Evolutionary conservation across 2,329 filamentous ascomycete species (phyloP).

Genomic region (Sclerotinia borealis): DNA sequence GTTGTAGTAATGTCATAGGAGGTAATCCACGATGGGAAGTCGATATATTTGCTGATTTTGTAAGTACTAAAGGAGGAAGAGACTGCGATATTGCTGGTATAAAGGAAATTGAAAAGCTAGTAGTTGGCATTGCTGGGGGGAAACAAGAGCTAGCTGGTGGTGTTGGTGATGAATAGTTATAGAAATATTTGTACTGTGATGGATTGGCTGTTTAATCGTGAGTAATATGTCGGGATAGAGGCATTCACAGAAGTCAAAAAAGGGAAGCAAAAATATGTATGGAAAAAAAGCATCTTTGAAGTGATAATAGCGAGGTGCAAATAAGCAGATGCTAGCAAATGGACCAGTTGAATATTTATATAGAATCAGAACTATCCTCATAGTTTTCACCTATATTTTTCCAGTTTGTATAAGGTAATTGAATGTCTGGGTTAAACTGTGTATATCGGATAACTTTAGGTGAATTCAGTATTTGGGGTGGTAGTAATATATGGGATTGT

Average conservation of each 20-base stretch:
- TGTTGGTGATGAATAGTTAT: conserved; percentile 41
- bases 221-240: conserved; percentile 41
- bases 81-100: conserved; percentile 28
- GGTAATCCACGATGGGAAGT: conserved; percentile 64
- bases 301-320: conserved; percentile 19
- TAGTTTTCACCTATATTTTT: conserved; percentile 24
- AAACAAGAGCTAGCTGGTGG: conserved; percentile 38
- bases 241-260: conserved; percentile 28
- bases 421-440: conserved; percentile 9
- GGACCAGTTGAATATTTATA: conserved; percentile 28
- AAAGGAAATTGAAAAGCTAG: conserved; percentile 30
- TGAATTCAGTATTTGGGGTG: conserved; percentile 22
- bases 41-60: conserved; percentile 53
- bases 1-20: conserved; percentile 54
- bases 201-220: conserved; percentile 43
- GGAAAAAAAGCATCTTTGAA: conserved; percentile 26
- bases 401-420: conserved; percentile 26
- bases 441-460: conserved; percentile 22
- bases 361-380: conserved; percentile 24
- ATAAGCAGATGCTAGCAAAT: conserved; percentile 22
- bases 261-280: conserved; percentile 27
- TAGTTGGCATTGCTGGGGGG: conserved; percentile 35
- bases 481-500: conserved; percentile 20
- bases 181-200: conserved; percentile 42
- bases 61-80: conserved; percentile 30